A percentile compares a stretch with the other conserved stretches of the same genome.
Evolutionary conservation across 129 eudicot species (phyloP).

Genomic region (Pittosporum tobira): DNA sequence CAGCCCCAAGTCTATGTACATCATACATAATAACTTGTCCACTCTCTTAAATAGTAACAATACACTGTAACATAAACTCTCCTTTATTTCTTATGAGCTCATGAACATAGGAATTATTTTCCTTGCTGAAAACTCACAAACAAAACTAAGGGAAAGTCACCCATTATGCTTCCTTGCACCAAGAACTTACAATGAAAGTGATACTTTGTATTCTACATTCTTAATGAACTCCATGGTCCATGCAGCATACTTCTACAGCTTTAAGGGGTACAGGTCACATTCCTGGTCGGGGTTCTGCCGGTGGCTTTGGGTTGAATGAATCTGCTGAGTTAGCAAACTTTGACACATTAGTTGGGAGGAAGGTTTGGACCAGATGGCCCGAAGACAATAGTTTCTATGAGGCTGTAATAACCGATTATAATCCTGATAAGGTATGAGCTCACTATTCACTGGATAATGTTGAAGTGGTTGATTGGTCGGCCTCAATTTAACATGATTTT

Average conservation of each 20-base stretch:
- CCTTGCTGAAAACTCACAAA: no score
- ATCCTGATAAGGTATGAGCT: constrained; percentile 32
- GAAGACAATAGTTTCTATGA: constrained; percentile 58
- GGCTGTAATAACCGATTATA: constrained; percentile 46
- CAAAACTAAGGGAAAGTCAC: no score
- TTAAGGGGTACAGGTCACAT: constrained; percentile 39
- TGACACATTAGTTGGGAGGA: constrained; percentile 52
- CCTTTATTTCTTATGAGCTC: no score
- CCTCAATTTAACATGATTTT: constrained; percentile 1
- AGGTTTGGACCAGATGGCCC: constrained; percentile 77
- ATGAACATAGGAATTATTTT: no score
- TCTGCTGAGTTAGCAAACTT: constrained; percentile 23
- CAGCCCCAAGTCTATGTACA: no score
- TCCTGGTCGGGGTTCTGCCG: constrained; percentile 30
- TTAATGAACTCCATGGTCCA: constrained; percentile 29
- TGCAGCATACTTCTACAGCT: constrained; percentile 46
- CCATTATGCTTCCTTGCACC: no score
- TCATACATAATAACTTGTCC: no score
- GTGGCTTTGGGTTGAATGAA: constrained; percentile 18
- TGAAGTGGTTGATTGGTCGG: no score
- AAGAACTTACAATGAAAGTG: no score
- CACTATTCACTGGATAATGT: background rate
- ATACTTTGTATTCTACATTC: background rate
- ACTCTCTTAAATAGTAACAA: no score
- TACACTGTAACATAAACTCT: no score